Base-by-base conservation (phyloP, 2,329 filamentous ascomycete species). In the Colletotrichum liaoningense region DNA sequence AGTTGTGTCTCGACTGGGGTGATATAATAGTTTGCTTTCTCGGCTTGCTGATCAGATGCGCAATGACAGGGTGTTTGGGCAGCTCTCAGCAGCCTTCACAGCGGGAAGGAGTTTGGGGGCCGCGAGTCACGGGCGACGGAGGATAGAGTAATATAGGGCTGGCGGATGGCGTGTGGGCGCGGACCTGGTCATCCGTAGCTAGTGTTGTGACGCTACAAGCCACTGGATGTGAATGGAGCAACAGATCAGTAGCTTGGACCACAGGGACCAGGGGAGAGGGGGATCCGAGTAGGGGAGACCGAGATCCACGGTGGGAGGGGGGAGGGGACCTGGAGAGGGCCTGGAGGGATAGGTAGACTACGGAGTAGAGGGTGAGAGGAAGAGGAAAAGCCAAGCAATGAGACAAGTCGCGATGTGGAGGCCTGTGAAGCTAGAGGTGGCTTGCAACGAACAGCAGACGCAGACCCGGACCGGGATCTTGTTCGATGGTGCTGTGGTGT, bases 61-160 rank as follows among this genome's bases (percentile, higher is more conserved):
- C 26, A 30, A 65, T 52, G 67, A 38, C 55, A 56, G 55, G 33
- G 55, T 49, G 46, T 5, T 63, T 46, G 26, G 30, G 35, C 63
- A 59, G 57, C 14, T 69, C 33, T 73, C 42, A 49, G 42, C 42
- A 49, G 42, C 42, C 42, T 49, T 49, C 55, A 24, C 67, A 24
- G 42, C 60, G 70, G 67, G 60, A 70, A 62, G 67, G 56, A 49
- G 55, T 46, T 64, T 70, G 67, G 70, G 70, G 70, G 70, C 70
- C 60, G 46, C 55, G 59, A 64, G 70, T 67, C 55, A 35, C 55
- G 59, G 59, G 67, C 33, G 66, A 65, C 46, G 67, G 46, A 30
- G 49, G 60, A 56, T 70, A 57, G 66, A 70, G 55, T 70, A 70
- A 70, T 73, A 70, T 73, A 73, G 70, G 70, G 70, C 70, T 73